These are phyloP conservation scores for Penicillium subrubescens DNA, from an alignment of 495 filamentous ascomycete genomes.

Conservation along the genomic window DNA sequence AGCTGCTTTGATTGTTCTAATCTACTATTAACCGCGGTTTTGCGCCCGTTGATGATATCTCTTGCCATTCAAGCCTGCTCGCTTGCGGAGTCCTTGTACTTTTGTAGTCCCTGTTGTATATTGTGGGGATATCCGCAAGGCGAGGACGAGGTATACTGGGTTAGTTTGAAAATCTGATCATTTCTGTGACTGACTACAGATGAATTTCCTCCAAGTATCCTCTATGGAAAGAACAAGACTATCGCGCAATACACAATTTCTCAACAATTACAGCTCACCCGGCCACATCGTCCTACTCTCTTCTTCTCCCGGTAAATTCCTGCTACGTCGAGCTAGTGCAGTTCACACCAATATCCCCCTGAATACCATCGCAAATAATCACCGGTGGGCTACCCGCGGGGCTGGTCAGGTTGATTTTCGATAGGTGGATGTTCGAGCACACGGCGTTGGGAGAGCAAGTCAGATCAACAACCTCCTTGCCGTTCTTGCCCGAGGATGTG, in stretches of 20 bases:
- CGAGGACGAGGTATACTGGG: not conserved
- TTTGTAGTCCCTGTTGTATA: not conserved
- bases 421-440: slow-evolving; percentile 54
- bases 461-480: slow-evolving; percentile 50
- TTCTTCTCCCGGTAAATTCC: not conserved
- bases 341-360: slow-evolving; percentile 50
- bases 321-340: slow-evolving; percentile 30
- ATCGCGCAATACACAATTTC: not conserved
- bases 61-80: not conserved
- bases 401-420: slow-evolving; percentile 51
- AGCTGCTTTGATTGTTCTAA: not conserved
- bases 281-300: not conserved
- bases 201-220: not conserved
- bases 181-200: not conserved
- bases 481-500: slow-evolving; percentile 52
- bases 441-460: slow-evolving; percentile 56
- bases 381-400: slow-evolving; percentile 48
- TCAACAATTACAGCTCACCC: not conserved
- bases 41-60: not conserved
- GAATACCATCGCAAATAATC: slow-evolving; percentile 55
- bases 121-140: slow-evolving; percentile 2
- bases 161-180: not conserved
- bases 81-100: not conserved
- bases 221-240: not conserved
- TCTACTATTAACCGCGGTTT: not conserved